Percentiles rank a stretch among this genome's conserved stretches.
These are phyloP conservation scores for Thermoascus crustaceus DNA, from an alignment of 2,329 filamentous ascomycete genomes.

Conservation along the genomic window DNA sequence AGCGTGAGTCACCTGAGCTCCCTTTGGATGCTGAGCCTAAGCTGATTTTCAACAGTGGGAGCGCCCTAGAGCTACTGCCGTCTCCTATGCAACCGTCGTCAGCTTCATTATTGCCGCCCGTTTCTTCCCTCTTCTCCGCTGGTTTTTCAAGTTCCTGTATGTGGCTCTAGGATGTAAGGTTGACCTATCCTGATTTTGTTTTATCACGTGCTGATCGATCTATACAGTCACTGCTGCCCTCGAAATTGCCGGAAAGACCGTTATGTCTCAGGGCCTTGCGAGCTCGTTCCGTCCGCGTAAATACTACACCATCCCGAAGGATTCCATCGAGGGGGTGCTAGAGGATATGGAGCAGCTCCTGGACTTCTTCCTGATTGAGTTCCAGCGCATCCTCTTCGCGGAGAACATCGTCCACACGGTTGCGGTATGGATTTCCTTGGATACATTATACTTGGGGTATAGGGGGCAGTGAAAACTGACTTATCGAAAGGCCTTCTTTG, in stretches of 20 bases:
- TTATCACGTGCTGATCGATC: background rate
- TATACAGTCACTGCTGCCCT: slow-evolving; percentile 46
- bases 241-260: slow-evolving; percentile 49
- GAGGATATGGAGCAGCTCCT: slow-evolving; percentile 57
- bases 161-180: slow-evolving; percentile 50
- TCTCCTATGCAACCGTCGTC: slow-evolving; percentile 50
- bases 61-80: slow-evolving; percentile 55
- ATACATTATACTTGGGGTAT: background rate
- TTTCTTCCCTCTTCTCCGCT: slow-evolving; percentile 55
- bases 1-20: slow-evolving; percentile 40
- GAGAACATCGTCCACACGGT: slow-evolving; percentile 56
- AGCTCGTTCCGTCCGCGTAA: slow-evolving; percentile 54
- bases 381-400: slow-evolving; percentile 57
- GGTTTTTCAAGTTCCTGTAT: slow-evolving; percentile 53
- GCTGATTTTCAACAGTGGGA: slow-evolving; percentile 44
- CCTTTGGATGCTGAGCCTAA: background rate
- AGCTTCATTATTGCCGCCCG: slow-evolving; percentile 55
- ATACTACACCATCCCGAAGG: slow-evolving; percentile 59
- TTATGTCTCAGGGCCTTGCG: slow-evolving; percentile 51
- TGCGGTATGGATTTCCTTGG: slow-evolving; percentile 42
- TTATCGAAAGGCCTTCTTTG: slow-evolving; percentile 46
- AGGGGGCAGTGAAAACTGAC: slow-evolving; percentile 6
- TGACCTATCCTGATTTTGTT: background rate
- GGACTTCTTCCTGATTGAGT: slow-evolving; percentile 62
- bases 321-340: slow-evolving; percentile 52